A percentile compares a stretch with the other conserved stretches of the same genome.
These are phyloP conservation scores for Cercospora zeina DNA, from an alignment of 2,329 filamentous ascomycete genomes.

Conservation along the genomic window DNA sequence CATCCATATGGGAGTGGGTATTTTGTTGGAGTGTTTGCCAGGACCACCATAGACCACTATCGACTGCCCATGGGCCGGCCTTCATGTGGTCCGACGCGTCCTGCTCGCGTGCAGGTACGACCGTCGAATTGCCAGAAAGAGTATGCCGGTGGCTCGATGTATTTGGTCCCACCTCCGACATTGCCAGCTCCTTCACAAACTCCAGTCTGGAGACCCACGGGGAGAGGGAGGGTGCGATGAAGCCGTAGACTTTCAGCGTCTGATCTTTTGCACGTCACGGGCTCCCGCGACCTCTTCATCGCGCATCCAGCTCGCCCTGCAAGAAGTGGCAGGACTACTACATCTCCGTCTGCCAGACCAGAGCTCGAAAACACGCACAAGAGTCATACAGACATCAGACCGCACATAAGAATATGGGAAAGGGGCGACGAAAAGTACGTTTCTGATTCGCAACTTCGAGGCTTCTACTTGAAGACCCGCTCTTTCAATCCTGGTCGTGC, in stretches of 20 bases:
- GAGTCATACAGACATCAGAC: not conserved
- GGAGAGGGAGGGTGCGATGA: not conserved
- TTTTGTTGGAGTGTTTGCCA: not conserved
- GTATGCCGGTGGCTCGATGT: not conserved
- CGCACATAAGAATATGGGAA: not conserved
- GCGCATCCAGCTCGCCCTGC: not conserved
- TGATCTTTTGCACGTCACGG: not conserved
- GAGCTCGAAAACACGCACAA: not conserved
- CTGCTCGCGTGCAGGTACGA: not conserved
- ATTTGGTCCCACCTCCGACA: not conserved
- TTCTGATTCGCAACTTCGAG: not conserved
- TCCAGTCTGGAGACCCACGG: constrained; percentile 2
- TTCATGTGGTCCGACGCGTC: not conserved
- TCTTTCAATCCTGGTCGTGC: not conserved
- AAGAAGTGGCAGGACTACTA: not conserved
- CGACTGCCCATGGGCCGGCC: constrained; percentile 15
- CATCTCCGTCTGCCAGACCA: not conserved
- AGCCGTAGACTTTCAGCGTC: not conserved
- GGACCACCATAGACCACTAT: constrained; percentile 8
- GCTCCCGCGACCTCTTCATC: not conserved
- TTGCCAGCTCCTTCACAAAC: not conserved
- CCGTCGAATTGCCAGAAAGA: not conserved
- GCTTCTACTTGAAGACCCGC: constrained; percentile 1
- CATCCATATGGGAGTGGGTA: constrained; percentile 18
- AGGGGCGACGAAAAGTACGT: not conserved